These are phyloP conservation scores for Flaveria linearis DNA, from an alignment of 129 eudicot species.

Conservation along the genomic window DNA sequence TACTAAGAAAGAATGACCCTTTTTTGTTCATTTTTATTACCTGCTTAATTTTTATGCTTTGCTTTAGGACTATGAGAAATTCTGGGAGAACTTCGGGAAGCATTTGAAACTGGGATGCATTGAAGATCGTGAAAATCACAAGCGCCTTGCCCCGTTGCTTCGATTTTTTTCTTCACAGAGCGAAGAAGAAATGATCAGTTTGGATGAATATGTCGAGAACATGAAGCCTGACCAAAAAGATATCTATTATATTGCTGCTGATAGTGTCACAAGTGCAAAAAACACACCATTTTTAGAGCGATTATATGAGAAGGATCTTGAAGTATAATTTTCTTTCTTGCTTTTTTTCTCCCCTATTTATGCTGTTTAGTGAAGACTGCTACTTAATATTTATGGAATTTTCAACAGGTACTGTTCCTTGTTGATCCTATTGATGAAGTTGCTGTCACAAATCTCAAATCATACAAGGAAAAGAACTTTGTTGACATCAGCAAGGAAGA, in stretches of 20 bases:
- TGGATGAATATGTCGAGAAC: conserved; percentile 91
- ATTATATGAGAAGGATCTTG: conserved; percentile 86
- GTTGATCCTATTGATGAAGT: conserved; percentile 96
- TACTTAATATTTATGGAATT: conserved; percentile 3
- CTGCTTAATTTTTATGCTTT: not conserved
- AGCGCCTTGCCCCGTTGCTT: conserved; percentile 82
- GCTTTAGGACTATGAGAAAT: conserved; percentile 73
- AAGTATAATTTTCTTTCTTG: conserved; percentile 29
- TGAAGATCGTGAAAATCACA: conserved; percentile 95
- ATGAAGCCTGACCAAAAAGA: conserved; percentile 94
- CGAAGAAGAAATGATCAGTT: conserved; percentile 79
- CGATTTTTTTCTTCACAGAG: conserved; percentile 91
- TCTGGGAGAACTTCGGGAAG: conserved; percentile 98
- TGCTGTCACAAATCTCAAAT: conserved; percentile 78
- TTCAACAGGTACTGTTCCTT: conserved; percentile 66
- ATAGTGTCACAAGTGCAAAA: conserved; percentile 87
- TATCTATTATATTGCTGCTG: conserved; percentile 88
- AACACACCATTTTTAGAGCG: conserved; percentile 89
- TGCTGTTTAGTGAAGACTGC: conserved; percentile 6
- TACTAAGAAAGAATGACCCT: not conserved
- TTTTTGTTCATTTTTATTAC: not conserved
- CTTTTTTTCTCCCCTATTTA: not conserved
- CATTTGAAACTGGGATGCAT: conserved; percentile 87
- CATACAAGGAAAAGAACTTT: conserved; percentile 77
- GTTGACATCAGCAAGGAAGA: conserved; percentile 95